phyloP scores from a whole-genome alignment of 2,329 filamentous ascomycete genomes.

The Cryphonectria carpinicola region DNA sequence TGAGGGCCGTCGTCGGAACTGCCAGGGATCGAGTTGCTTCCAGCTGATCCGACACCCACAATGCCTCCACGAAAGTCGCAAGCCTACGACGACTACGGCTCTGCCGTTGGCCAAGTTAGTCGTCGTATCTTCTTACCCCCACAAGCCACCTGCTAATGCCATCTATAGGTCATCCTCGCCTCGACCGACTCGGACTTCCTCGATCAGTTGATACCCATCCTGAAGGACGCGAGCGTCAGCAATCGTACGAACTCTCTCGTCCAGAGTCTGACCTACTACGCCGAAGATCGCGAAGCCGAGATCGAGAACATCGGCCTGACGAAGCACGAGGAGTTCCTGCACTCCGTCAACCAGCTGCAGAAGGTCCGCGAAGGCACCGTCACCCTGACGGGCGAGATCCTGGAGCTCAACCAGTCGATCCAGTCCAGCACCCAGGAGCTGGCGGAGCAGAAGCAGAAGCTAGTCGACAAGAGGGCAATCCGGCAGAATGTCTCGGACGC shows the following conservation, averaged over 20 bases:
- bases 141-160: constrained; percentile 21
- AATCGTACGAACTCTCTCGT: constrained; percentile 75
- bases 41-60: constrained; percentile 1
- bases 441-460: constrained; percentile 88
- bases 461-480: constrained; percentile 90
- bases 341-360: constrained; percentile 92
- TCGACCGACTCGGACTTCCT: constrained; percentile 92
- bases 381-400: constrained; percentile 83
- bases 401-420: constrained; percentile 91
- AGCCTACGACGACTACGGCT: constrained; percentile 36
- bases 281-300: constrained; percentile 83
- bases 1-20: constrained; percentile 6
- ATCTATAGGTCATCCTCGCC: constrained; percentile 82
- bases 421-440: constrained; percentile 93
- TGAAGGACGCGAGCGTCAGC: constrained; percentile 84
- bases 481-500: constrained; percentile 96
- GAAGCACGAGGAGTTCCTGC: constrained; percentile 95
- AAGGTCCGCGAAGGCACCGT: constrained; percentile 90
- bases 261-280: constrained; percentile 79
- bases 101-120: constrained; percentile 34
- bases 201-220: constrained; percentile 90
- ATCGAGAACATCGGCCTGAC: constrained; percentile 94
- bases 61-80: constrained; percentile 32
- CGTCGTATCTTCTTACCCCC: constrained; percentile 5
- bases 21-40: not conserved